These are phyloP conservation scores for Aspergillus sparsus DNA, from an alignment of 495 filamentous ascomycete species.

Conservation along the genomic window DNA sequence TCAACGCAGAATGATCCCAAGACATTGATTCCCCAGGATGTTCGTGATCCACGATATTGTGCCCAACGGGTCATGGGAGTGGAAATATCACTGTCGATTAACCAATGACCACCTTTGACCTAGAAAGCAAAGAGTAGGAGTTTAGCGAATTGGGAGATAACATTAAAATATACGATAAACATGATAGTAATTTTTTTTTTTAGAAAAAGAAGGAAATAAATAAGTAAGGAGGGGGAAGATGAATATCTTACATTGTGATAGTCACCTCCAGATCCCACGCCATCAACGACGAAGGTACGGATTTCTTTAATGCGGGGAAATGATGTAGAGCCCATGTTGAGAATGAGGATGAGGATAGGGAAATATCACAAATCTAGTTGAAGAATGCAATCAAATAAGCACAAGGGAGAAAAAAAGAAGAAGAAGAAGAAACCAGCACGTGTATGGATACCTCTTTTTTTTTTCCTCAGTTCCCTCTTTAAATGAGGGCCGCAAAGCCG, in stretches of 20 bases:
- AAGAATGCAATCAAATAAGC: neutral
- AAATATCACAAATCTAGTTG: neutral
- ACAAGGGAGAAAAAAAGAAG: conserved; percentile 9
- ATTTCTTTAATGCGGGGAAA: conserved; percentile 71
- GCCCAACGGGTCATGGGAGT: conserved; percentile 90
- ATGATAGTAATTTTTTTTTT: too few relatives aligned
- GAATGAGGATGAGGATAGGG: conserved; percentile 10
- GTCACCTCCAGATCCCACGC: conserved; percentile 86
- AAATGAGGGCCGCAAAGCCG: neutral
- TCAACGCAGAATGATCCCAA: conserved; percentile 93
- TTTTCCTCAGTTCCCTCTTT: conserved; percentile 10
- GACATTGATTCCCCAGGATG: conserved; percentile 95
- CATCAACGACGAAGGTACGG: conserved; percentile 78
- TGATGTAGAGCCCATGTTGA: conserved; percentile 37
- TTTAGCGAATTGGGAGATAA: too few relatives aligned
- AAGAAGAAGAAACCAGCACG: conserved; percentile 8
- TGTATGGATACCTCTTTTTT: neutral
- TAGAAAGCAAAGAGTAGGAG: conserved; percentile 22
- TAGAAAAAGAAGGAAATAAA: neutral
- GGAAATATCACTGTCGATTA: conserved; percentile 87
- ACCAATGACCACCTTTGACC: conserved; percentile 85
- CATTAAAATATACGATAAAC: too few relatives aligned
- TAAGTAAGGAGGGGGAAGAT: neutral
- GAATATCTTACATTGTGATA: conserved; percentile 75
- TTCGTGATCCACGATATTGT: conserved; percentile 80